Conservation (phyloP, 768 basidiomycete species). For the Pisolithus albus region DNA sequence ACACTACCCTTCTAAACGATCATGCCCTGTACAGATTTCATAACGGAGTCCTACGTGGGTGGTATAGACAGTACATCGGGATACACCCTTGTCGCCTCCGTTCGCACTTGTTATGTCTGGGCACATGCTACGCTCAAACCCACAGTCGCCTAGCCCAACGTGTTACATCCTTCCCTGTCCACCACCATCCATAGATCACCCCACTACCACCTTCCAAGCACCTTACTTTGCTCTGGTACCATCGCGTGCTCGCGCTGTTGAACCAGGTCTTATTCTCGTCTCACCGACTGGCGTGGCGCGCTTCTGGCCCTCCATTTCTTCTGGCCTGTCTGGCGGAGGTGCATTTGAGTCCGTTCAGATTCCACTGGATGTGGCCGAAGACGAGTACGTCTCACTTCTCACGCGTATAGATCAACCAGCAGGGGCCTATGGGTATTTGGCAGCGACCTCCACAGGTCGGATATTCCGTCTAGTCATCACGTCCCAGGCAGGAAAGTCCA, state of each 20-base stretch:
- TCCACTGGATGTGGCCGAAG: conserved; percentile 36
- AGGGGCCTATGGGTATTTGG: conserved; percentile 37
- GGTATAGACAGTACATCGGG: conserved; percentile 66
- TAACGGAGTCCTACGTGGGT: conserved; percentile 59
- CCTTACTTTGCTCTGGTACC: conserved; percentile 54
- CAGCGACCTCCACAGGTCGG: conserved; percentile 60
- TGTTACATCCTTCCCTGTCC: conserved; percentile 82
- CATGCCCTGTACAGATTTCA: conserved; percentile 46
- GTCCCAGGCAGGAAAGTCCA: conserved; percentile 63
- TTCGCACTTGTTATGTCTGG: conserved; percentile 77
- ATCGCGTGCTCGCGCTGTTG: conserved; percentile 41
- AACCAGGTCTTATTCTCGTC: conserved; percentile 82
- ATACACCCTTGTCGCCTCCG: conserved; percentile 66
- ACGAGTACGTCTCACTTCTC: conserved; percentile 62
- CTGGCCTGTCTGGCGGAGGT: conserved; percentile 75
- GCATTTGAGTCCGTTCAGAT: conserved; percentile 45
- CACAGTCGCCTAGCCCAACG: conserved; percentile 48
- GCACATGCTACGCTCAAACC: conserved; percentile 70
- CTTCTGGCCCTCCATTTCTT: conserved; percentile 85
- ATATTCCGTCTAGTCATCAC: conserved; percentile 60
- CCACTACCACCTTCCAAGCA: conserved; percentile 46
- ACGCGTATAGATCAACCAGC: conserved; percentile 54
- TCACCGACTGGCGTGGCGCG: conserved; percentile 65
- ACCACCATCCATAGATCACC: conserved; percentile 30
- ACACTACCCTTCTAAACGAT: not conserved